Evolutionary conservation across 2,329 filamentous ascomycete species (phyloP).

Genomic region (Emericellopsis cladophorae): DNA sequence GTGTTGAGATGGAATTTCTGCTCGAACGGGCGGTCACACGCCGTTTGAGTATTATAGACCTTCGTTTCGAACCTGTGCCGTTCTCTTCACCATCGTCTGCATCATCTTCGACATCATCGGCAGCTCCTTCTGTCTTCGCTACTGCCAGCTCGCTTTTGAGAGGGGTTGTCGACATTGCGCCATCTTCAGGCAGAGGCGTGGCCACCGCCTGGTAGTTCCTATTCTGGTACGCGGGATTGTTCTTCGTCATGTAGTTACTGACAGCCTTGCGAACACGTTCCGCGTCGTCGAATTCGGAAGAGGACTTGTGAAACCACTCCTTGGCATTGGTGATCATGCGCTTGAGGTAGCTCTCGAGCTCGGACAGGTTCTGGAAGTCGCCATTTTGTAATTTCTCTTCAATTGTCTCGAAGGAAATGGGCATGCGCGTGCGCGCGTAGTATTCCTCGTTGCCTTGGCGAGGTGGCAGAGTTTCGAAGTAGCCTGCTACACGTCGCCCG

Average conservation of each 20-base stretch:
- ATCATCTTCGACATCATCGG: constrained; percentile 13
- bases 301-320: constrained; percentile 64
- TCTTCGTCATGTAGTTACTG: constrained; percentile 77
- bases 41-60: constrained; percentile 26
- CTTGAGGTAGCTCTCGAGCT: constrained; percentile 76
- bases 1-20: constrained; percentile 17
- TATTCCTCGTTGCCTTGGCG: constrained; percentile 57
- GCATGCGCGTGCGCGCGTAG: constrained; percentile 64
- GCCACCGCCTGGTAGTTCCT: constrained; percentile 57
- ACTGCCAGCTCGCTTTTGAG: constrained; percentile 7
- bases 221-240: constrained; percentile 69
- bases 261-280: constrained; percentile 77
- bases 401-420: constrained; percentile 65
- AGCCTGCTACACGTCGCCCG: constrained; percentile 60
- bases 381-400: constrained; percentile 59
- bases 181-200: constrained; percentile 49
- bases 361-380: constrained; percentile 57
- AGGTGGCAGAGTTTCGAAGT: constrained; percentile 62
- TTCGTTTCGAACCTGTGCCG: constrained; percentile 13
- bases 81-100: constrained; percentile 15
- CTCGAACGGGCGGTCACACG: constrained; percentile 18
- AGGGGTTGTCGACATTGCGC: too few species aligned
- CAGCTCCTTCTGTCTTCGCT: constrained; percentile 16
- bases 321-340: constrained; percentile 82
- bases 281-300: constrained; percentile 67